A percentile compares a stretch with the other conserved stretches of the same genome.
phyloP scores from a whole-genome alignment of 2,329 filamentous ascomycete genomes.

The Phialemoniopsis sp. region DNA sequence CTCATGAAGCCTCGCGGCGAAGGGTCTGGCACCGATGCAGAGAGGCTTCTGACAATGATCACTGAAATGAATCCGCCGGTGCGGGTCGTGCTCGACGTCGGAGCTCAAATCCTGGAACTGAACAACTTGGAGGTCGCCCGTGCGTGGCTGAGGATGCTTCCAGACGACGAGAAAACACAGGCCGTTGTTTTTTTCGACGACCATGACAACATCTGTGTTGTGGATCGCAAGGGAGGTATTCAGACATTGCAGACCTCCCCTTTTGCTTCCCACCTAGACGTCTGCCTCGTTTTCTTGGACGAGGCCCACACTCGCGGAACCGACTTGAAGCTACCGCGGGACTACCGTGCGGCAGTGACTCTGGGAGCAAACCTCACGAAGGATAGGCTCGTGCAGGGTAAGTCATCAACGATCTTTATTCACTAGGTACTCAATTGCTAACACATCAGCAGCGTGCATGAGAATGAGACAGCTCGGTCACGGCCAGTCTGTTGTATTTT shows the following conservation, averaged over 20 bases:
- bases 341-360: constrained; percentile 63
- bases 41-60: constrained; percentile 40
- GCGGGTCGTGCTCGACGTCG: constrained; percentile 65
- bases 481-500: constrained; percentile 63
- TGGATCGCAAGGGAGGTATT: constrained; percentile 39
- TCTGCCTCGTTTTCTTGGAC: constrained; percentile 65
- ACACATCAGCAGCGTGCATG: constrained; percentile 53
- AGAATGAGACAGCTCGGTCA: constrained; percentile 65
- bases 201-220: constrained; percentile 47
- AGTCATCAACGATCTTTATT: constrained; percentile 6
- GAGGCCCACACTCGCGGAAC: constrained; percentile 68
- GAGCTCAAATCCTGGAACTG: constrained; percentile 64
- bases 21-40: constrained; percentile 23
- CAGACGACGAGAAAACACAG: constrained; percentile 18
- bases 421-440: constrained; percentile 1
- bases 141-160: constrained; percentile 42
- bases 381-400: constrained; percentile 65
- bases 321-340: constrained; percentile 56
- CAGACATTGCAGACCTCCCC: constrained; percentile 55
- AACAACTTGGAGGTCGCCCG: constrained; percentile 49
- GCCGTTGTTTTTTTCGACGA: constrained; percentile 56
- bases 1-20: constrained; percentile 16
- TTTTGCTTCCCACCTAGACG: constrained; percentile 49
- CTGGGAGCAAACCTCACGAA: constrained; percentile 63
- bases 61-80: constrained; percentile 28